Evolutionary conservation across 805 yeast species (phyloP).

Genomic region (Spathaspora girioi): DNA sequence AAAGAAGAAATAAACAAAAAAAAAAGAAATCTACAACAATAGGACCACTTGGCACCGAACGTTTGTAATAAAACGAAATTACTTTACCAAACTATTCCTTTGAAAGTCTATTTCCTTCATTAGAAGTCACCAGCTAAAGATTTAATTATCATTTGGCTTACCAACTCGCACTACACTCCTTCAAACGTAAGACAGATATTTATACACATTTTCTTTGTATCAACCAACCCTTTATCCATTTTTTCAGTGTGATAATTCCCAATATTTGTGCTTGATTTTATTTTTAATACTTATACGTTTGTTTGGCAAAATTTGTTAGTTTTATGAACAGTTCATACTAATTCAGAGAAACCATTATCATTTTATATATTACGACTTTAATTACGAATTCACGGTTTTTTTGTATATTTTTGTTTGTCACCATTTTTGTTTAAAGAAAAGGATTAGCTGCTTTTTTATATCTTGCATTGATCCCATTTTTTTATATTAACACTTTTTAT

Average conservation of each 20-base stretch:
- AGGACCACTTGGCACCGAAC: not conserved
- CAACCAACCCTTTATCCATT: not conserved
- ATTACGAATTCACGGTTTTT: constrained; percentile 1
- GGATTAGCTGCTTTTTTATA: not conserved
- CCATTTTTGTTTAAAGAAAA: not conserved
- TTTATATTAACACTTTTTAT: not conserved
- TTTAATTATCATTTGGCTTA: not conserved
- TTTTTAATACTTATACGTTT: not conserved
- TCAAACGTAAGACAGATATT: not conserved
- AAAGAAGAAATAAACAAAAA: not conserved
- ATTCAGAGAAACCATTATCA: not conserved
- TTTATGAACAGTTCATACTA: not conserved
- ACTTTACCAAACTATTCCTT: not conserved
- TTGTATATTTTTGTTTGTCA: not conserved
- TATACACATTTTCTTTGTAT: not conserved
- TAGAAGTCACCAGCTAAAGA: not conserved
- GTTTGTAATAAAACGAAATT: not conserved
- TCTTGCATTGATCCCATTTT: not conserved
- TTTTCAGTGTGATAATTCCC: not conserved
- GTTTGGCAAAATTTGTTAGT: not conserved
- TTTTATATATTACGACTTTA: not conserved
- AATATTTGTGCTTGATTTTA: not conserved
- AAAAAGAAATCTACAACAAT: not conserved
- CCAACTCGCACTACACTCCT: not conserved
- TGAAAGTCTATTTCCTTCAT: not conserved